Base-by-base conservation (phyloP, 148 eudicot species). In the Pouteria glomerata region DNA sequence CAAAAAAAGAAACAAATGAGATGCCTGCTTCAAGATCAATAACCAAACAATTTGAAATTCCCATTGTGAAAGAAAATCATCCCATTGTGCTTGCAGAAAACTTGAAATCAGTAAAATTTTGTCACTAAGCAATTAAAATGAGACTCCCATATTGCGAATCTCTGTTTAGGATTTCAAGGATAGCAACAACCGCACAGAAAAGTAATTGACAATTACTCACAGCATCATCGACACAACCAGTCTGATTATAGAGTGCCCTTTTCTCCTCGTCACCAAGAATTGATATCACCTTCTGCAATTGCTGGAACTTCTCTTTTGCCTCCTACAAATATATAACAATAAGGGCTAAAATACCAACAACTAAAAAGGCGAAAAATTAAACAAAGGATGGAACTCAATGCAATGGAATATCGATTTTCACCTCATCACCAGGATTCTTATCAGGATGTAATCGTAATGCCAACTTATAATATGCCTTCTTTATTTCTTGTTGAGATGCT, bases 341-440 rank as follows among this genome's bases (percentile, higher is more conserved):
- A 58, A 58, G 15, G 70, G 51, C n/a, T 45, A 57, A 23, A 2
- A 57, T 57, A 6, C 19, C 55, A 35, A 26, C 10, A 24, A 48
- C 26, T 21, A 73, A 57, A 10, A n/a, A 45, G 29, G 26, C 44
- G 10, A n/a, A 12, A 56, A 21, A 35, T 21, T 18, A 8, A 57
- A 30, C 19, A 31, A 50, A 45, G 55, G 56, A 37, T 63, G 33
- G 37, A 42, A 2, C 1, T 30, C 18, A 66, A 19, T 30, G 29
- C 8, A 23, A 51, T 21, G 27, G 27, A 62, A 57, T 51, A 52
- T 16, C 15, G 74, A 66, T 53, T 63, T 41, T 70, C 67, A 95
- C 99, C 97, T 92, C 90, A 76, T 95, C 92, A 53, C 84, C 84
- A 70, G 99, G 99, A 76, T 95, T 95, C 80, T 95, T 95, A 79